phyloP scores from a whole-genome alignment of 768 basidiomycete species.

The Rhizopogon rudus region DNA sequence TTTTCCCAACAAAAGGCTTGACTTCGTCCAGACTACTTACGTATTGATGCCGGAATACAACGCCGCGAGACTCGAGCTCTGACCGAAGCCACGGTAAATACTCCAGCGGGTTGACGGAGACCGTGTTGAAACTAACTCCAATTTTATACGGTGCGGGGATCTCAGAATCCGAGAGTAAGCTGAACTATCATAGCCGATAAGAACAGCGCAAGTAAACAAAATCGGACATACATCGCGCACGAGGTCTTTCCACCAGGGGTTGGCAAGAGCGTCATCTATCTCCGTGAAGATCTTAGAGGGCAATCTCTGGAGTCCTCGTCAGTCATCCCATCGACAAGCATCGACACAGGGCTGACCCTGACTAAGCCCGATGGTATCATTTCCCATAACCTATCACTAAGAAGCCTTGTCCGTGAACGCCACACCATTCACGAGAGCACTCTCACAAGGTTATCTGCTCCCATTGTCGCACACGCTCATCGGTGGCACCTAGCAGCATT shows the following conservation, averaged over 20 bases:
- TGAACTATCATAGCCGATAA: constrained; percentile 9
- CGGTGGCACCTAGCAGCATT: constrained; percentile 29
- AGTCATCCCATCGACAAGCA: not conserved
- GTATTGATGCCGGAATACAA: constrained; percentile 36
- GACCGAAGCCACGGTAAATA: constrained; percentile 47
- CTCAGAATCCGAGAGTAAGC: constrained; percentile 29
- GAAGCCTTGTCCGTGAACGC: not conserved
- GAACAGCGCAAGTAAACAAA: not conserved
- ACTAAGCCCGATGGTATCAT: constrained; percentile 40
- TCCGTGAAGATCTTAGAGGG: constrained; percentile 29
- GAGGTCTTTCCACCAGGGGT: constrained; percentile 35
- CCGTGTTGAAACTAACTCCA: constrained; percentile 42
- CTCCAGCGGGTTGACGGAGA: constrained; percentile 43
- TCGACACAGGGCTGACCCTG: constrained; percentile 22
- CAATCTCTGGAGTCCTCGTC: constrained; percentile 23
- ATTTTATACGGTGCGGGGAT: constrained; percentile 28
- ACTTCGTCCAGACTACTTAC: constrained; percentile 44
- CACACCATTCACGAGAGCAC: not conserved
- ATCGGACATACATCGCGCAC: constrained; percentile 30
- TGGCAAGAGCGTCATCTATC: constrained; percentile 12
- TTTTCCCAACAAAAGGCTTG: constrained; percentile 29
- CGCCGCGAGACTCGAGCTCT: constrained; percentile 34
- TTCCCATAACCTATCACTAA: constrained; percentile 43
- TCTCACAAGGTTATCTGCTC: constrained; percentile 40
- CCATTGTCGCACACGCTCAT: constrained; percentile 31